Evolutionary conservation across 1,284 basidiomycete genomes (phyloP).

Genomic region (Lignosus rhinocerotis): DNA sequence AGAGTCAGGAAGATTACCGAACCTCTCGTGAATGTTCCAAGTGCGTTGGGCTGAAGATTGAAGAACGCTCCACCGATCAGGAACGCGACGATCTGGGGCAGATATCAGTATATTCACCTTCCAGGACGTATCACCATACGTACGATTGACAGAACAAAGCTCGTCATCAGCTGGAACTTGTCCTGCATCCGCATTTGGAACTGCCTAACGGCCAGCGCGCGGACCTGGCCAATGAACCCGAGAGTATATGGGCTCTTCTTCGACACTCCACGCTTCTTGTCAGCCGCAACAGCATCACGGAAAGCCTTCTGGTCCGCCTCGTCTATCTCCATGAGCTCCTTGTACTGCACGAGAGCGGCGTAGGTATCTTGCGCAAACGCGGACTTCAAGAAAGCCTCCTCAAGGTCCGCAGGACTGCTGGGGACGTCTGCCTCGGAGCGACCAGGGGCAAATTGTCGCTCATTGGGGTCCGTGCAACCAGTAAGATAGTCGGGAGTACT

Average conservation of each 20-base stretch:
- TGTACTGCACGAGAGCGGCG: slow-evolving; percentile 63
- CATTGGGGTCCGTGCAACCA: slow-evolving; percentile 81
- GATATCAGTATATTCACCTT: slow-evolving; percentile 1
- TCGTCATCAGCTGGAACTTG: slow-evolving; percentile 78
- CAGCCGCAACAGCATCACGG: slow-evolving; percentile 72
- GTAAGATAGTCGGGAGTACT: slow-evolving; percentile 79
- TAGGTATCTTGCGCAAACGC: slow-evolving; percentile 49
- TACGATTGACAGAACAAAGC: slow-evolving; percentile 58
- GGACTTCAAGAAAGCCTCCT: slow-evolving; percentile 65
- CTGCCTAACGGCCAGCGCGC: slow-evolving; percentile 72
- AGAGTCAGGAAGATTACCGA: slow-evolving; percentile 80
- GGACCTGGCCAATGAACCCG: slow-evolving; percentile 74
- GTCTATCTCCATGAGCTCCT: slow-evolving; percentile 62
- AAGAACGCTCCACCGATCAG: slow-evolving; percentile 81
- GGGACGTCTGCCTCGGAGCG: slow-evolving; percentile 68
- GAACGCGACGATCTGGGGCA: slow-evolving; percentile 55
- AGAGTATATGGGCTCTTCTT: slow-evolving; percentile 89
- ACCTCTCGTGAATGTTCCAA: slow-evolving; percentile 86
- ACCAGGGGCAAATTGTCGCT: slow-evolving; percentile 81
- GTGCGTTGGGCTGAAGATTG: slow-evolving; percentile 70
- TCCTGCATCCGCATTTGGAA: slow-evolving; percentile 83
- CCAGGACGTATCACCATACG: slow-evolving; percentile 1
- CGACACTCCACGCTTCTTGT: slow-evolving; percentile 84
- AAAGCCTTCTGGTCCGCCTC: slow-evolving; percentile 75
- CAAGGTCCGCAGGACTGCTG: slow-evolving; percentile 71